These are phyloP conservation scores for Colletotrichum kahawae DNA, from an alignment of 2,329 filamentous ascomycete species.

Conservation along the genomic window DNA sequence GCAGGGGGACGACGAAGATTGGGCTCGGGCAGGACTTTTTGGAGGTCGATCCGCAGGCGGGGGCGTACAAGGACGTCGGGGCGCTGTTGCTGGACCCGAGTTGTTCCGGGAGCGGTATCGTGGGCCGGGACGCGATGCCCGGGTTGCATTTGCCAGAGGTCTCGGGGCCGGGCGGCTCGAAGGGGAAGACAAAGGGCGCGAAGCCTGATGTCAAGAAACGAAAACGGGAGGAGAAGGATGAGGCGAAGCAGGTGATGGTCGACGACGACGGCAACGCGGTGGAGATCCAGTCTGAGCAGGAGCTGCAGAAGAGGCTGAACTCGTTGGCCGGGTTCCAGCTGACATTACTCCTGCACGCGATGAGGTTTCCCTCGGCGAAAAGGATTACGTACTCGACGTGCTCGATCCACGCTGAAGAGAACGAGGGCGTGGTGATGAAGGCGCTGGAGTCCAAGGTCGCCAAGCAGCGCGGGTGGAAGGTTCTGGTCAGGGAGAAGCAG, in stretches of 20 bases:
- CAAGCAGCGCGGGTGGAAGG: conserved; percentile 72
- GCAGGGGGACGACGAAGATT: conserved; percentile 68
- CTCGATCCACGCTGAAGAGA: conserved; percentile 85
- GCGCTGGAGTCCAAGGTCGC: conserved; percentile 74
- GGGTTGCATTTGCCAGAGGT: conserved; percentile 63
- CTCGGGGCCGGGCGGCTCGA: conserved; percentile 37
- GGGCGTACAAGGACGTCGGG: conserved; percentile 72
- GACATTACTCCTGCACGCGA: conserved; percentile 80
- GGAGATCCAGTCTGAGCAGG: conserved; percentile 55
- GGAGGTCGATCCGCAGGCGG: conserved; percentile 68
- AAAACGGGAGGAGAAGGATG: conserved; percentile 43
- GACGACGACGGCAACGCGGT: conserved; percentile 64
- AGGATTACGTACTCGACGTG: conserved; percentile 94
- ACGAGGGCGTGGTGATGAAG: conserved; percentile 81
- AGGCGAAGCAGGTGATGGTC: conserved; percentile 43
- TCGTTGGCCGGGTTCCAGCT: conserved; percentile 85
- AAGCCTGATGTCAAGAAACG: conserved; percentile 45
- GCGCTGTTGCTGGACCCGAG: conserved; percentile 89
- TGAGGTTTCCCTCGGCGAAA: conserved; percentile 76
- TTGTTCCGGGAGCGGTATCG: conserved; percentile 94
- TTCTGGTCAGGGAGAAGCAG: conserved; percentile 76
- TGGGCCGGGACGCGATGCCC: conserved; percentile 83
- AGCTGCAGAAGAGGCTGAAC: conserved; percentile 68
- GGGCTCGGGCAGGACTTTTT: conserved; percentile 83
- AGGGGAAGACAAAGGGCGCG: conserved; percentile 31